Percentiles rank a stretch among this genome's conserved stretches.
phyloP scores from a whole-genome alignment of 768 basidiomycete genomes.

The Thelephora aurantiotincta region DNA sequence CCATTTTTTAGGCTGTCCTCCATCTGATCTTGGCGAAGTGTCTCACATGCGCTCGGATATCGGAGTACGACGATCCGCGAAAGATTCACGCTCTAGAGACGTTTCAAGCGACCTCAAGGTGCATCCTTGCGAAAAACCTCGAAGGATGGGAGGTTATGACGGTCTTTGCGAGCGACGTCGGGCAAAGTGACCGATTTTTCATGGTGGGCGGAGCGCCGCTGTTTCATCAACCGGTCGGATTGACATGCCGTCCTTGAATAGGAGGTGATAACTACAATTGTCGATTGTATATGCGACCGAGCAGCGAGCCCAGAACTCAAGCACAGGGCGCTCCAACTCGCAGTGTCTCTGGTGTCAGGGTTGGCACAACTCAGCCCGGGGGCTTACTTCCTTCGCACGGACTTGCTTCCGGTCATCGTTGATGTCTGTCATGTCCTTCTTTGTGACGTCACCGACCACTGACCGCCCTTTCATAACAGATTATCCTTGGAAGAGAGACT shows the following conservation, averaged over 20 bases:
- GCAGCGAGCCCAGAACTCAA: slow-evolving; percentile 25
- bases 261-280: slow-evolving; percentile 36
- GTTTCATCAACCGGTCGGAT: background rate
- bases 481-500: slow-evolving; percentile 41
- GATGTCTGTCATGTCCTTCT: slow-evolving; percentile 21
- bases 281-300: slow-evolving; percentile 28
- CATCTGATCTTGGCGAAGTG: slow-evolving; percentile 32
- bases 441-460: background rate
- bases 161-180: slow-evolving; percentile 45
- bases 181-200: slow-evolving; percentile 43
- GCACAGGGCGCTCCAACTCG: slow-evolving; percentile 42
- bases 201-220: slow-evolving; percentile 22
- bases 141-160: slow-evolving; percentile 68
- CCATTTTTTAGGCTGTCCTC: slow-evolving; percentile 34
- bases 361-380: slow-evolving; percentile 53
- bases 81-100: slow-evolving; percentile 35
- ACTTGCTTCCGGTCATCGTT: slow-evolving; percentile 42
- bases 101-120: slow-evolving; percentile 29
- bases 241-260: slow-evolving; percentile 11
- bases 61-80: slow-evolving; percentile 20
- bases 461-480: slow-evolving; percentile 20
- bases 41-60: slow-evolving; percentile 23
- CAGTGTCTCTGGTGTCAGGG: slow-evolving; percentile 42
- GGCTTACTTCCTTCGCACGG: slow-evolving; percentile 51
- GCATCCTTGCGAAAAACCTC: slow-evolving; percentile 39